These are phyloP conservation scores for Phytophthora litchii DNA, from an alignment of 352 stramenopile genomes.

Conservation along the genomic window DNA sequence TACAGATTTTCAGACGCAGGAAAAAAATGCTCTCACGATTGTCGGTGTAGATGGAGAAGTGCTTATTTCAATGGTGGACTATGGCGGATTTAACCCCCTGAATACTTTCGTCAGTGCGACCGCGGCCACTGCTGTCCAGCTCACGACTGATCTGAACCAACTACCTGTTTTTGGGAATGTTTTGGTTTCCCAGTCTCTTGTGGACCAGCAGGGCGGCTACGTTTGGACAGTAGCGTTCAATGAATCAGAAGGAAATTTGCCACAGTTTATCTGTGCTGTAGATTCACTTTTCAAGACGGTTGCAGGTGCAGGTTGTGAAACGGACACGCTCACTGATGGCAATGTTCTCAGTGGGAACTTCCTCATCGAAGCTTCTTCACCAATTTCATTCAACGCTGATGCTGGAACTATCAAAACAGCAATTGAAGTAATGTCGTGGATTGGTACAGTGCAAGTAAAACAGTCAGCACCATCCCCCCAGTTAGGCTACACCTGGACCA, in stretches of 20 bases:
- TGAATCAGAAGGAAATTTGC: constrained; percentile 65
- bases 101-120: constrained; percentile 64
- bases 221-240: constrained; percentile 82
- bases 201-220: constrained; percentile 69
- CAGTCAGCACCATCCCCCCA: constrained; percentile 55
- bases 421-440: constrained; percentile 67
- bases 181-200: constrained; percentile 64
- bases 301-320: constrained; percentile 46
- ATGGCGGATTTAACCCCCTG: constrained; percentile 47
- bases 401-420: constrained; percentile 48
- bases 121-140: constrained; percentile 43
- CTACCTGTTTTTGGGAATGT: constrained; percentile 71
- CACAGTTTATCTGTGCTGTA: constrained; percentile 55
- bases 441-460: constrained; percentile 66
- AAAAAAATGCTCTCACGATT: constrained; percentile 64
- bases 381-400: constrained; percentile 64
- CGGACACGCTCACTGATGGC: constrained; percentile 70
- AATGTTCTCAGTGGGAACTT: constrained; percentile 78
- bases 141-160: constrained; percentile 52
- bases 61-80: constrained; percentile 46
- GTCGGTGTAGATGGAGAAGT: constrained; percentile 41
- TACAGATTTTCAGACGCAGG: constrained; percentile 61
- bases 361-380: constrained; percentile 60
- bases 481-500: constrained; percentile 73
- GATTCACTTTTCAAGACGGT: not conserved